Conservation (phyloP, 345 rosid genomes). For the Garcia nutans region DNA sequence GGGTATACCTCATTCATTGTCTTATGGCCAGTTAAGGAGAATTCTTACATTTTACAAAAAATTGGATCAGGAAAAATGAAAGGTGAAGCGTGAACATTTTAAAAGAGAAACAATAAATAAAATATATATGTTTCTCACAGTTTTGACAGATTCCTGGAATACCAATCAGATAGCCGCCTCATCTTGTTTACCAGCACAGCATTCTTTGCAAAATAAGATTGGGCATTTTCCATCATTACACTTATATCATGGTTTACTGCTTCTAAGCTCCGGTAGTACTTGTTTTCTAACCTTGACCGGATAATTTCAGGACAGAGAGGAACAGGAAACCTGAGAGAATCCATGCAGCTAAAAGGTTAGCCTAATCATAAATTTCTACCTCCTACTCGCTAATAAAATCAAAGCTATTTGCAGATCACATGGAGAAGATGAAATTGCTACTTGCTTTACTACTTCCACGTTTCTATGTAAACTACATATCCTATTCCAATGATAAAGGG, state of each 20-base stretch:
- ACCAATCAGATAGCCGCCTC: slow-evolving; percentile 24
- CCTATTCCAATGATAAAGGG: not conserved
- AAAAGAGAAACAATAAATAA: not conserved
- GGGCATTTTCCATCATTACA: slow-evolving; percentile 32
- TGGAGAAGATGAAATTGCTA: not conserved
- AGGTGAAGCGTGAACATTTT: not conserved
- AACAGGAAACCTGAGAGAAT: slow-evolving; percentile 29
- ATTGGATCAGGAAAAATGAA: slow-evolving; percentile 1
- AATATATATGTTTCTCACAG: not conserved
- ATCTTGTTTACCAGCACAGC: slow-evolving; percentile 16
- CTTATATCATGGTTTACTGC: slow-evolving; percentile 28
- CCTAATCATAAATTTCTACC: not conserved
- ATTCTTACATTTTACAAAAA: slow-evolving; percentile 10
- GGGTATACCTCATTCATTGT: not conserved
- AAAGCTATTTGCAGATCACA: not conserved
- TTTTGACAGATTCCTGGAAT: slow-evolving; percentile 11
- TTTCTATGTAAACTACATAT: not conserved
- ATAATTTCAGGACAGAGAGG: slow-evolving; percentile 30
- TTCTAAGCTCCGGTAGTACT: slow-evolving; percentile 26
- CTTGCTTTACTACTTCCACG: not conserved
- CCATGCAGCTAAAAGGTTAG: not conserved
- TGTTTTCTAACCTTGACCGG: slow-evolving; percentile 22
- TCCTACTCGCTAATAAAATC: not conserved
- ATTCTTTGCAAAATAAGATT: slow-evolving; percentile 14
- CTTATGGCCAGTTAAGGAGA: not conserved